These are phyloP conservation scores for Friedmanniomyces endolithicus DNA, from an alignment of 495 filamentous ascomycete species.

Conservation along the genomic window DNA sequence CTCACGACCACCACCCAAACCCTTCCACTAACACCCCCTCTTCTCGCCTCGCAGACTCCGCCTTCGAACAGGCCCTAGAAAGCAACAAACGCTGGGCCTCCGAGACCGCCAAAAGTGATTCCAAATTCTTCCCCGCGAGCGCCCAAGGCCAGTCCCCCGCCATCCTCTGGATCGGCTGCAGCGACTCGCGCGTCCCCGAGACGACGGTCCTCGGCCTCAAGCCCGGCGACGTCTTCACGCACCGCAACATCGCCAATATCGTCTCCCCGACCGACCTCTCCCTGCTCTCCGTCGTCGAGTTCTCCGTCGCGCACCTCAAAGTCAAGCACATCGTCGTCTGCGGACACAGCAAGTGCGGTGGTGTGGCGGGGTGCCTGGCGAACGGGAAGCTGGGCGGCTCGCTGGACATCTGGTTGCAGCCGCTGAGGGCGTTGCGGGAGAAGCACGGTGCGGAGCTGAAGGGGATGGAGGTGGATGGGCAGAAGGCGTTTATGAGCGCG, in stretches of 20 bases:
- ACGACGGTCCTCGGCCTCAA: conserved; percentile 69
- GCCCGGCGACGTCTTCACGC: conserved; percentile 83
- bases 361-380: conserved; percentile 55
- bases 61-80: conserved; percentile 15
- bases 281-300: conserved; percentile 69
- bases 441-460: conserved; percentile 44
- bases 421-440: conserved; percentile 49
- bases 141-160: conserved; percentile 57
- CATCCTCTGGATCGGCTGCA: conserved; percentile 88
- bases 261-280: conserved; percentile 65
- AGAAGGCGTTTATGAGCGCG: conserved; percentile 24
- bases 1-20: background rate
- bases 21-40: background rate
- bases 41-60: conserved; percentile 3
- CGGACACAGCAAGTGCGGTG: conserved; percentile 74
- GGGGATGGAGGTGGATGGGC: conserved; percentile 19
- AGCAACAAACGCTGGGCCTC: conserved; percentile 19
- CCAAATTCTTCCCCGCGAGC: conserved; percentile 59
- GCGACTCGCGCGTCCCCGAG: conserved; percentile 79
- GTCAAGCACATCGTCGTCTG: conserved; percentile 77
- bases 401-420: conserved; percentile 70
- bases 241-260: conserved; percentile 92
- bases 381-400: conserved; percentile 52
- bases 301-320: conserved; percentile 58
- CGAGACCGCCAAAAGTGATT: conserved; percentile 31